Evolutionary conservation across 106 monocot genomes (phyloP).

Genomic region (Dendrobium huoshanense): DNA sequence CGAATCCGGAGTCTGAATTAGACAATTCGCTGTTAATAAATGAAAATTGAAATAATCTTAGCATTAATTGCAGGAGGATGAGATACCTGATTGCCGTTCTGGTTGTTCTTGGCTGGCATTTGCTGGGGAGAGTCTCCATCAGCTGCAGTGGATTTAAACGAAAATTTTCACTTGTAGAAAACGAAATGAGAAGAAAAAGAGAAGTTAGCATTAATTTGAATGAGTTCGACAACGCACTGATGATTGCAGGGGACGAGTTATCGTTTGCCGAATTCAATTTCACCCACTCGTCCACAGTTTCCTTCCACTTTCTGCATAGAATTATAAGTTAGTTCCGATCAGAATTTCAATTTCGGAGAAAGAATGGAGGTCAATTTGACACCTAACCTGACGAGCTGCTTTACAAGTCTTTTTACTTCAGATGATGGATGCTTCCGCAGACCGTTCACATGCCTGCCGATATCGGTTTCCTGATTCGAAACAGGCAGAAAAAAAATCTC

Average conservation of each 20-base stretch:
- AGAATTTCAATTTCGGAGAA: not conserved
- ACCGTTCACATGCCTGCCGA: slow-evolving; percentile 52
- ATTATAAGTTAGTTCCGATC: not conserved
- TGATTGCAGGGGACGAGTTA: slow-evolving; percentile 26
- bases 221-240: slow-evolving; percentile 28
- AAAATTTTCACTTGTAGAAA: slow-evolving; percentile 4
- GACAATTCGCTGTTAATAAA: not conserved
- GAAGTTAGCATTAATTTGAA: not conserved
- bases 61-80: not conserved
- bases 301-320: slow-evolving; percentile 56
- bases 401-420: slow-evolving; percentile 49
- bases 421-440: slow-evolving; percentile 48
- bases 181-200: not conserved
- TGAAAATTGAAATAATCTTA: not conserved
- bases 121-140: slow-evolving; percentile 46
- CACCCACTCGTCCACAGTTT: slow-evolving; percentile 55
- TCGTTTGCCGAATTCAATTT: slow-evolving; percentile 32
- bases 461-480: slow-evolving; percentile 46
- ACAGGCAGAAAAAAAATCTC: not conserved
- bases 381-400: slow-evolving; percentile 45
- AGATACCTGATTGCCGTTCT: slow-evolving; percentile 39
- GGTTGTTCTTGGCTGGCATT: slow-evolving; percentile 17
- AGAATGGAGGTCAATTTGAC: not conserved
- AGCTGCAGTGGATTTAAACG: slow-evolving; percentile 24
- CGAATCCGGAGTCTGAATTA: slow-evolving; percentile 37